phyloP scores from a whole-genome alignment of 768 basidiomycete genomes.

The Jaapia argillacea region DNA sequence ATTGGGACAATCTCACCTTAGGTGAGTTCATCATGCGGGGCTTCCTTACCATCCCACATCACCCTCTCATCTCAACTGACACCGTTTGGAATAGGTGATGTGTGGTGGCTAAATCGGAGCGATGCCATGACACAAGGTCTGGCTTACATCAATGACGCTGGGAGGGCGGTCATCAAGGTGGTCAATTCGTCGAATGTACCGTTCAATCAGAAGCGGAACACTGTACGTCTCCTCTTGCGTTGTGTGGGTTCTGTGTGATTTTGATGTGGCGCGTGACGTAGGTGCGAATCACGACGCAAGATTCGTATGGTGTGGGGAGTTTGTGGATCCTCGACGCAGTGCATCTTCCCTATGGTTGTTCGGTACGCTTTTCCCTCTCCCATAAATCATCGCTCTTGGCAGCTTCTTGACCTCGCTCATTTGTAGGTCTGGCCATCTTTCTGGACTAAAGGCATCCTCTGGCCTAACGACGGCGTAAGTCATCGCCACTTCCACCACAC shows the following conservation, averaged over 20 bases:
- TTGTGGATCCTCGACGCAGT: slow-evolving; percentile 36
- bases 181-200: slow-evolving; percentile 56
- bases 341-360: slow-evolving; percentile 50
- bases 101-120: slow-evolving; percentile 42
- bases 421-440: slow-evolving; percentile 30
- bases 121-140: slow-evolving; percentile 38
- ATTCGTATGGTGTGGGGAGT: slow-evolving; percentile 32
- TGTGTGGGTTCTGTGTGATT: slow-evolving; percentile 5
- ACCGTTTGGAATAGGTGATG: slow-evolving; percentile 45
- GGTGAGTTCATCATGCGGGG: slow-evolving; percentile 21
- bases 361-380: slow-evolving; percentile 23
- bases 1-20: slow-evolving; percentile 28
- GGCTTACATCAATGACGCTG: slow-evolving; percentile 47
- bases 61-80: not conserved
- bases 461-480: slow-evolving; percentile 38
- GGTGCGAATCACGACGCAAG: slow-evolving; percentile 36
- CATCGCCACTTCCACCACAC: not conserved
- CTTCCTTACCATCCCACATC: not conserved
- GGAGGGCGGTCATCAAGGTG: slow-evolving; percentile 63
- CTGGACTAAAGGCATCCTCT: slow-evolving; percentile 22
- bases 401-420: slow-evolving; percentile 1
- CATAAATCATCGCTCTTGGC: slow-evolving; percentile 6
- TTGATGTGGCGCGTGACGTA: slow-evolving; percentile 12
- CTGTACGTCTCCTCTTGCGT: slow-evolving; percentile 29
- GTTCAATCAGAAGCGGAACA: slow-evolving; percentile 41